Conservation (phyloP, 2,329 filamentous ascomycete species). For the Fusarium xyrophilum region DNA sequence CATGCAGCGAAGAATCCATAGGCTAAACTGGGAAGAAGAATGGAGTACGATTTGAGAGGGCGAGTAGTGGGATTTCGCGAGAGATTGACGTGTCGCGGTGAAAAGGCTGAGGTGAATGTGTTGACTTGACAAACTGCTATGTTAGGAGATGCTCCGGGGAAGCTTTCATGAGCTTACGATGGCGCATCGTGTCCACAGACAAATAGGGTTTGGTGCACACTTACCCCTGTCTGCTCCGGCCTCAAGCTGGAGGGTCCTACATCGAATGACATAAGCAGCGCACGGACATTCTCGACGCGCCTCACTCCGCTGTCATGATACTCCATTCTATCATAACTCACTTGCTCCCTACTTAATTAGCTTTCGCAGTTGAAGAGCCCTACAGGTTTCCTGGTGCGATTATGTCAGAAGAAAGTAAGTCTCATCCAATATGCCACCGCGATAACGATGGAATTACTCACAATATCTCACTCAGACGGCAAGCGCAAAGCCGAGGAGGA, state of each 20-base stretch:
- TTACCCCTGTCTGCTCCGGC: not conserved
- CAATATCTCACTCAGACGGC: conserved; percentile 48
- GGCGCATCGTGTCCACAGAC: conserved; percentile 47
- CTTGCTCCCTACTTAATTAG: conserved; percentile 11
- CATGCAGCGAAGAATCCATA: conserved; percentile 83
- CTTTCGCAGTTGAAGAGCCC: not conserved
- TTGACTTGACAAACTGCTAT: conserved; percentile 17
- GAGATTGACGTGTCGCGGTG: conserved; percentile 1
- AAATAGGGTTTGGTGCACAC: conserved; percentile 43
- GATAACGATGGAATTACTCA: conserved; percentile 2
- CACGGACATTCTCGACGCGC: conserved; percentile 37
- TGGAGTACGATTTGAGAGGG: not conserved
- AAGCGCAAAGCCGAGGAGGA: conserved; percentile 80
- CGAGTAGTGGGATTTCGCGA: not conserved
- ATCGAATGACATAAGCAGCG: conserved; percentile 44
- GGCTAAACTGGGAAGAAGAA: conserved; percentile 43
- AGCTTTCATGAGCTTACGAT: conserved; percentile 43
- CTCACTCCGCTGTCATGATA: conserved; percentile 37
- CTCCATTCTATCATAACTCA: conserved; percentile 23
- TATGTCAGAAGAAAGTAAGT: conserved; percentile 42
- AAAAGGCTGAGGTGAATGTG: conserved; percentile 4
- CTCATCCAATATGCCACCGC: not conserved
- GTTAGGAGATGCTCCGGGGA: conserved; percentile 35
- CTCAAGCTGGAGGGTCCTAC: not conserved
- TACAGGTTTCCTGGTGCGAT: conserved; percentile 1